phyloP scores from a whole-genome alignment of 2,329 filamentous ascomycete genomes.

The Stylonectria norvegica region DNA sequence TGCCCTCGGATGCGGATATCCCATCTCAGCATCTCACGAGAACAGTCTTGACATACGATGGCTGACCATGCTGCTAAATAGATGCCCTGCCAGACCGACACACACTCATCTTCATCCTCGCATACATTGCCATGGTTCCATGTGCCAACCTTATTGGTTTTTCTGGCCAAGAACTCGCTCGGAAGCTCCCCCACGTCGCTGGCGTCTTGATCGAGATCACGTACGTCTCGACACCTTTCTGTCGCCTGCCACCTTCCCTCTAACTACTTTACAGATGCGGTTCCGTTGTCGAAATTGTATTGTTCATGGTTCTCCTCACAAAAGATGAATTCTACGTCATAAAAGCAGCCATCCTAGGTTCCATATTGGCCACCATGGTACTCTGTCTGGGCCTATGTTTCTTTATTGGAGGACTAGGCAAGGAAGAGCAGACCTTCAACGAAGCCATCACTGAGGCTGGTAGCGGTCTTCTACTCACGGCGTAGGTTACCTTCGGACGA shows the following conservation, averaged over 20 bases:
- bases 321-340: conserved; percentile 64
- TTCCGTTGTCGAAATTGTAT: conserved; percentile 74
- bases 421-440: conserved; percentile 68
- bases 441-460: conserved; percentile 76
- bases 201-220: conserved; percentile 61
- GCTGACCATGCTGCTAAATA: conserved; percentile 12
- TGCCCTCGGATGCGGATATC: no score
- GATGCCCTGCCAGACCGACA: conserved; percentile 36
- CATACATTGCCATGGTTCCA: conserved; percentile 51
- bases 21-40: no score
- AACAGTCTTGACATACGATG: no score
- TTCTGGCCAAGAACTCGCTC: conserved; percentile 65
- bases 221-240: conserved; percentile 27
- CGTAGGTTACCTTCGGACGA: conserved; percentile 49
- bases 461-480: conserved; percentile 71
- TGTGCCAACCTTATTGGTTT: conserved; percentile 51
- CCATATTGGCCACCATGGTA: conserved; percentile 76
- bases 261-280: conserved; percentile 47
- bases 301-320: conserved; percentile 73
- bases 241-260: not conserved
- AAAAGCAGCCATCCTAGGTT: conserved; percentile 78
- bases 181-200: conserved; percentile 71
- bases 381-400: conserved; percentile 80
- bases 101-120: conserved; percentile 45
- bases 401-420: conserved; percentile 67